Conservation (phyloP, 2,329 filamentous ascomycete genomes). For the Ascochyta viciae-villosae region DNA sequence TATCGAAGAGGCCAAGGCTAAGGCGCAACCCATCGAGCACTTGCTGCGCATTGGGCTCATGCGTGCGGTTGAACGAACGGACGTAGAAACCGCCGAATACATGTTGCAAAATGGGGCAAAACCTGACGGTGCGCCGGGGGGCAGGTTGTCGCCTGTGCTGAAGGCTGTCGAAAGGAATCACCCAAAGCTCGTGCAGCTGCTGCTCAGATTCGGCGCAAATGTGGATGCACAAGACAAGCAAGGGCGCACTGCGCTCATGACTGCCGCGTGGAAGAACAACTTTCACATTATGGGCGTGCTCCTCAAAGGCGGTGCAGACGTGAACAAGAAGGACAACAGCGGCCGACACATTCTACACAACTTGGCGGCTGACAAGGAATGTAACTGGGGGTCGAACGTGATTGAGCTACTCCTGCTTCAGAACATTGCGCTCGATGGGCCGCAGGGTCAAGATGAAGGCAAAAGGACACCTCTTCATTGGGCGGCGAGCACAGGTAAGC, state of each 20-base stretch:
- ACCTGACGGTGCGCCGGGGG: constrained; percentile 43
- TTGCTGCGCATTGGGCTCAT: constrained; percentile 47
- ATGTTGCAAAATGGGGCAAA: constrained; percentile 44
- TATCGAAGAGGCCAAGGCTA: constrained; percentile 45
- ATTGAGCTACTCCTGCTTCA: constrained; percentile 51
- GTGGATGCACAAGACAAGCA: constrained; percentile 46
- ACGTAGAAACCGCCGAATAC: constrained; percentile 41
- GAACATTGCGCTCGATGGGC: constrained; percentile 51
- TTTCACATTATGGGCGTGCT: constrained; percentile 47
- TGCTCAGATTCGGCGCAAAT: constrained; percentile 43
- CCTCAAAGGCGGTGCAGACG: constrained; percentile 46
- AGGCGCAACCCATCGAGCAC: constrained; percentile 42
- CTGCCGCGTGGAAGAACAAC: constrained; percentile 45
- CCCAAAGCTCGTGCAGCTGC: constrained; percentile 40
- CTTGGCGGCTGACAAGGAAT: constrained; percentile 51
- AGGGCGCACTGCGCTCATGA: constrained; percentile 48
- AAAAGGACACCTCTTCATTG: constrained; percentile 64
- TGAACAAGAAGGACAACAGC: constrained; percentile 47
- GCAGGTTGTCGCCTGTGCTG: constrained; percentile 40
- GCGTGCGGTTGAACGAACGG: constrained; percentile 45
- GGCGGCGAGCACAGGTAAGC: constrained; percentile 65
- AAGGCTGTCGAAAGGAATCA: constrained; percentile 40
- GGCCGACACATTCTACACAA: constrained; percentile 48
- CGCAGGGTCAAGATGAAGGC: constrained; percentile 51
- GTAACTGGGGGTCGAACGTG: constrained; percentile 57